Evolutionary conservation across 306 rosid species (phyloP), one percentile per base, ranked within the genome.

Genomic region (Castanea crenata): DNA sequence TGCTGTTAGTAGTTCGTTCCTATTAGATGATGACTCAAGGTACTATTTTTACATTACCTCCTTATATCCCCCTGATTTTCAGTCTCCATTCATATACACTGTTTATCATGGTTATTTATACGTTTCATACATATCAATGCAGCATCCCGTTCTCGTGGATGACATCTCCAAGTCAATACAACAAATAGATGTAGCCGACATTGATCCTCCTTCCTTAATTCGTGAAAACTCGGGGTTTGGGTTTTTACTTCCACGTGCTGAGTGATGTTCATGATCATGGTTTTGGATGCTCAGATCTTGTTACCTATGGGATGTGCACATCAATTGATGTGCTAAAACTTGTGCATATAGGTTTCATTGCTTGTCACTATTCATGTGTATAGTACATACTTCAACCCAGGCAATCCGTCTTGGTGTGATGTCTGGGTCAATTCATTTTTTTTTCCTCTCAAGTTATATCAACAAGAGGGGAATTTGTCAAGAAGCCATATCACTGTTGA

Each of bases 1-100:
- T 80, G 91, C 99, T 64, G 96, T 96, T 61, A 96, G 98, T 89
- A 93, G 96, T 83, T 96, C 99, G 58, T 96, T 96, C 91, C 90
- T 96, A 75, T 83, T 96, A 78, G 99, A 96, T 38, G 99, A 96
- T 29, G 99, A 96, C 86, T 96, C 99, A 19, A 96, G 99, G 99
- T 96, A 89, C 34, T 11, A 3, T 76, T 81, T 56, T 14, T 38
- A 77, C 35, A 58, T 75, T 76, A 29, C 49, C 46, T 56, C 61
- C 46, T 4, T 32, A 15, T 79, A 71, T 16, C 76, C 71, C 31
- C 13, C 46, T 25, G 4, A n/a, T 56, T 5, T 31, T 64, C 20
- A 49, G 16, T 38, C 27, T 18, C 74, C 23, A 58, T 67, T 67
- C 56, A 21, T 65, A 51, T 49, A 29, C 1, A 6, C 54, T 1